These are phyloP conservation scores for Cerrena zonata DNA, from an alignment of 1,284 basidiomycete species.

Conservation along the genomic window DNA sequence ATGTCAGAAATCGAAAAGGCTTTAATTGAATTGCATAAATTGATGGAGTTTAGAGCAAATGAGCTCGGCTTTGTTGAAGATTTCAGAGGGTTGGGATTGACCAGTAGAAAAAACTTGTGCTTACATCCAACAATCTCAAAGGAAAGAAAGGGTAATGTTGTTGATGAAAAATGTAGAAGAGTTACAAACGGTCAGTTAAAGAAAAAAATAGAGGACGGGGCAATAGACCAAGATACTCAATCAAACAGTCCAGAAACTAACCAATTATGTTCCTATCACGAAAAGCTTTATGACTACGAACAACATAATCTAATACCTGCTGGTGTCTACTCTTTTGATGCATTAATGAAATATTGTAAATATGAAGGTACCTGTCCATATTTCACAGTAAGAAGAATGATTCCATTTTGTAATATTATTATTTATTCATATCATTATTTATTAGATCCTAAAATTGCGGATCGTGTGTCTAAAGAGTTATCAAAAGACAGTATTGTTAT, in stretches of 20 bases:
- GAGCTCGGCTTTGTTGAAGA: slow-evolving; percentile 67
- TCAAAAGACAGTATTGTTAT: slow-evolving; percentile 98
- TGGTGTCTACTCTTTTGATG: slow-evolving; percentile 92
- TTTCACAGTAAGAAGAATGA: slow-evolving; percentile 94
- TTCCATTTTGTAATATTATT: slow-evolving; percentile 92
- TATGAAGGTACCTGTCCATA: slow-evolving; percentile 91
- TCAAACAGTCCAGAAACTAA: slow-evolving; percentile 89
- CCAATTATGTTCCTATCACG: slow-evolving; percentile 91
- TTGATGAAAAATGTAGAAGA: slow-evolving; percentile 95
- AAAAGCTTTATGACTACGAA: slow-evolving; percentile 78
- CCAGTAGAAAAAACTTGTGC: slow-evolving; percentile 94
- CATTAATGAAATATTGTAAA: slow-evolving; percentile 84
- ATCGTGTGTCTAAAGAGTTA: slow-evolving; percentile 96
- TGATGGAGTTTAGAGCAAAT: slow-evolving; percentile 84
- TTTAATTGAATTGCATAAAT: slow-evolving; percentile 86
- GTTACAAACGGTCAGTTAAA: slow-evolving; percentile 82
- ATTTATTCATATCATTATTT: slow-evolving; percentile 99
- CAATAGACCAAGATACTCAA: too few species aligned
- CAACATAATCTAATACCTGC: slow-evolving; percentile 80
- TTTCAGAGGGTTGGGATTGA: slow-evolving; percentile 88
- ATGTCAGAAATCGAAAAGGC: slow-evolving; percentile 99
- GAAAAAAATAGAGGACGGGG: slow-evolving; percentile 80
- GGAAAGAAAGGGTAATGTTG: slow-evolving; percentile 96
- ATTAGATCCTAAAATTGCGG: slow-evolving; percentile 97
- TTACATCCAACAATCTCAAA: slow-evolving; percentile 91